A percentile compares a stretch with the other conserved stretches of the same genome.
Evolutionary conservation across 2,329 filamentous ascomycete species (phyloP).

Genomic region (Trichocomaceae sp.): DNA sequence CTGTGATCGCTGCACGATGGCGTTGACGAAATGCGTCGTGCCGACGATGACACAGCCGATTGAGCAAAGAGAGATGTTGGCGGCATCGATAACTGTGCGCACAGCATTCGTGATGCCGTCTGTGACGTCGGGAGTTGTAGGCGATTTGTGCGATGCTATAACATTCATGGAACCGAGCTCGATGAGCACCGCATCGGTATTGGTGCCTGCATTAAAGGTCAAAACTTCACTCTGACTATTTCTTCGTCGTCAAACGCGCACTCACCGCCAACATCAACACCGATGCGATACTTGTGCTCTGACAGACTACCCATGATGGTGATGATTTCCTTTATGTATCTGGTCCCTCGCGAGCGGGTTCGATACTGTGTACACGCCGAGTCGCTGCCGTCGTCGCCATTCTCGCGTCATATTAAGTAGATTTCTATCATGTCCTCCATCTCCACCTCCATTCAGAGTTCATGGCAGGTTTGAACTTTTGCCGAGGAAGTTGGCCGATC

Average conservation of each 20-base stretch:
- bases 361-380: too few species aligned
- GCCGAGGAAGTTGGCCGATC: neutral
- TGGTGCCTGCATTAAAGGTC: conserved; percentile 23
- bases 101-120: conserved; percentile 36
- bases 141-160: conserved; percentile 31
- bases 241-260: neutral
- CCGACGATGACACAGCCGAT: conserved; percentile 5
- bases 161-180: conserved; percentile 20
- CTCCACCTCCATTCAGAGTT: neutral
- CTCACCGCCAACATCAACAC: conserved; percentile 28
- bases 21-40: conserved; percentile 28
- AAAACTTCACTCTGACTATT: neutral
- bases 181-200: conserved; percentile 31
- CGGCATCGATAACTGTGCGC: conserved; percentile 20
- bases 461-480: too few species aligned
- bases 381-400: neutral
- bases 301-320: neutral
- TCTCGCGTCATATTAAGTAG: neutral
- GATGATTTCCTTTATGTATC: neutral
- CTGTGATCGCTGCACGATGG: conserved; percentile 38
- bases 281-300: neutral
- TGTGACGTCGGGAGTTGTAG: conserved; percentile 36
- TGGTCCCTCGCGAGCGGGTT: too few species aligned
- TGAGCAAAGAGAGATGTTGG: neutral
- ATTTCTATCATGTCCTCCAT: neutral